phyloP scores from a whole-genome alignment of 805 yeast species.

The Yamadazyma scolyti region DNA sequence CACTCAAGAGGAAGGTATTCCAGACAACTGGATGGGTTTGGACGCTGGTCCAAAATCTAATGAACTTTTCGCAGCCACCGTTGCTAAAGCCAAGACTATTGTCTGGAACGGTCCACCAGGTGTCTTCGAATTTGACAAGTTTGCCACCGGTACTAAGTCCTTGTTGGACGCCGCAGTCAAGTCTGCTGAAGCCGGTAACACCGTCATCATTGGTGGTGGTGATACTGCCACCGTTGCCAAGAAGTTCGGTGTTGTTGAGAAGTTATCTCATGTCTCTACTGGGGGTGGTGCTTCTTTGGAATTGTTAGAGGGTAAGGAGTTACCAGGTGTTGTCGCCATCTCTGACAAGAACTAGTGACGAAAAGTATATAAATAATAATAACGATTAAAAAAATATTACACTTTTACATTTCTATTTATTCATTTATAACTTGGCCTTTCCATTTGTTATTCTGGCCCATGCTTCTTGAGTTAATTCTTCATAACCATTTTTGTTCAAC shows the following conservation, averaged over 20 bases:
- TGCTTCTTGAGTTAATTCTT: conserved; percentile 48
- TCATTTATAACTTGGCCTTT: conserved; percentile 29
- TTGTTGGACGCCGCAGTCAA: conserved; percentile 84
- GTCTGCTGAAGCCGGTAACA: conserved; percentile 83
- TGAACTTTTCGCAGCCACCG: conserved; percentile 74
- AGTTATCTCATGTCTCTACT: conserved; percentile 96
- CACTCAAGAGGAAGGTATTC: conserved; percentile 86
- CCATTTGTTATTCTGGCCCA: conserved; percentile 49
- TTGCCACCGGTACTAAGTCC: conserved; percentile 88
- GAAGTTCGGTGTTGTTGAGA: conserved; percentile 95
- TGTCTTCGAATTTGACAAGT: conserved; percentile 94
- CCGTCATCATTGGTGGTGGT: conserved; percentile 98
- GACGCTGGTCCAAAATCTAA: conserved; percentile 92
- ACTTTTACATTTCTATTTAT: not conserved
- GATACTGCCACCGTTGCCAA: conserved; percentile 99
- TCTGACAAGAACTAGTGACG: conserved; percentile 52
- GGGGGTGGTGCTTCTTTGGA: conserved; percentile 99
- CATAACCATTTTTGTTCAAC: conserved; percentile 57
- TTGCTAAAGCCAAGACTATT: conserved; percentile 92
- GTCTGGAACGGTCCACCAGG: conserved; percentile 99
- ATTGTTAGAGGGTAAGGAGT: conserved; percentile 96
- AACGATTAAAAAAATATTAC: not conserved
- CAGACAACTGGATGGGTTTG: conserved; percentile 93
- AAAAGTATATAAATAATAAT: conserved; percentile 1
- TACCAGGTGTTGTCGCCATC: conserved; percentile 96